Evolutionary conservation across 2,329 filamentous ascomycete genomes (phyloP).

Genomic region (Pseudopyricularia javanii): DNA sequence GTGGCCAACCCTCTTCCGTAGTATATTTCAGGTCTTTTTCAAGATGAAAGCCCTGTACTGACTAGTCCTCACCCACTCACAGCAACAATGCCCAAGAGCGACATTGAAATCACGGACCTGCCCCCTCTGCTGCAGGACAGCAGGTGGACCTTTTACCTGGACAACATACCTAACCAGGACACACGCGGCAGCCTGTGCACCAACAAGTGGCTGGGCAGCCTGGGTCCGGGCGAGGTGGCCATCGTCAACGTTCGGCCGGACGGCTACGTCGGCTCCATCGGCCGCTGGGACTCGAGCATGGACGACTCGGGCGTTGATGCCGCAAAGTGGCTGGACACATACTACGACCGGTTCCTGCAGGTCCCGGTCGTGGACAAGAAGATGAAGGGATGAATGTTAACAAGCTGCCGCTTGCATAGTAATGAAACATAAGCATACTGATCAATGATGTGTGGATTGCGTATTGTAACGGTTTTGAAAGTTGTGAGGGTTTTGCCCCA

Average conservation of each 20-base stretch:
- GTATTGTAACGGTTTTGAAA: no score
- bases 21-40: no score
- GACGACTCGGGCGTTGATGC: constrained; percentile 38
- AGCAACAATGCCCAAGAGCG: constrained; percentile 47
- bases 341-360: constrained; percentile 42
- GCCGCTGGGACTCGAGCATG: constrained; percentile 36
- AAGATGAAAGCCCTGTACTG: no score
- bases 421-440: no score
- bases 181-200: constrained; percentile 42
- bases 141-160: constrained; percentile 61
- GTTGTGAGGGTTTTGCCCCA: no score
- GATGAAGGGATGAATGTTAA: constrained; percentile 3
- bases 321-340: constrained; percentile 40
- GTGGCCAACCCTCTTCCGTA: no score
- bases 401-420: no score
- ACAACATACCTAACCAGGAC: constrained; percentile 47
- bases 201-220: constrained; percentile 55
- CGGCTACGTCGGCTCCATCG: constrained; percentile 59
- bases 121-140: constrained; percentile 50
- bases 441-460: no score
- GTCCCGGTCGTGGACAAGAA: constrained; percentile 21
- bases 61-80: not conserved
- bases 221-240: constrained; percentile 43
- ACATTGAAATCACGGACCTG: constrained; percentile 54
- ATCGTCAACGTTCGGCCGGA: constrained; percentile 61